A percentile compares a stretch with the other conserved stretches of the same genome.
Conservation (phyloP, 768 basidiomycete genomes). For the Lactarius hengduanensis region DNA sequence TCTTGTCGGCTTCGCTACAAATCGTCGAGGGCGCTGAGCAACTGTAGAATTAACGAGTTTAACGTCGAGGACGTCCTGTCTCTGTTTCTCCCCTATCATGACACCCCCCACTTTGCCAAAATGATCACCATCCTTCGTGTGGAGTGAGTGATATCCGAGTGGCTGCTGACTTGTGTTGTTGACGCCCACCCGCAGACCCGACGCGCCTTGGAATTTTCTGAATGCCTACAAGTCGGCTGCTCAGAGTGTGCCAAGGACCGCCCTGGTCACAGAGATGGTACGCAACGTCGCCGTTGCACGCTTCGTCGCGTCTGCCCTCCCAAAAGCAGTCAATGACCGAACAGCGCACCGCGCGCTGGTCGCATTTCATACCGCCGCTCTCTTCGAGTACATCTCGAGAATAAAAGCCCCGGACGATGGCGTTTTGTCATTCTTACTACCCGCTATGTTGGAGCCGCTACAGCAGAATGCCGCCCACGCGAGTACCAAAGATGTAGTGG, state of each 20-base stretch:
- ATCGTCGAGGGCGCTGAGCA: not conserved
- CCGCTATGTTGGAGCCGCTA: conserved; percentile 61
- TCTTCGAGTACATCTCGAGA: conserved; percentile 76
- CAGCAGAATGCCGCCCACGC: conserved; percentile 30
- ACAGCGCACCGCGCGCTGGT: conserved; percentile 61
- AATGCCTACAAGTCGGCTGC: conserved; percentile 74
- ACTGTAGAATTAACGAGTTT: conserved; percentile 82
- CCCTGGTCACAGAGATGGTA: conserved; percentile 77
- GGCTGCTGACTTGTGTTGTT: not conserved
- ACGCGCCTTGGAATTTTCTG: conserved; percentile 66
- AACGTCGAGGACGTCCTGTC: conserved; percentile 76
- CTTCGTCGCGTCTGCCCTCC: conserved; percentile 65
- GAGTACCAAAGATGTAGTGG: conserved; percentile 50
- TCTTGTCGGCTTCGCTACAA: not conserved
- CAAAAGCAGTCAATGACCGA: conserved; percentile 49
- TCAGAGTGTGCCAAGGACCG: conserved; percentile 66
- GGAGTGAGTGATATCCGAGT: conserved; percentile 44
- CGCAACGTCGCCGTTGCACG: conserved; percentile 68
- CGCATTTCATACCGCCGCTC: conserved; percentile 76
- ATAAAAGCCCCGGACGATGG: conserved; percentile 61
- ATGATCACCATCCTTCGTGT: conserved; percentile 86
- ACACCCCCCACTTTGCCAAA: conserved; percentile 91
- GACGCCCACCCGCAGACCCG: conserved; percentile 43
- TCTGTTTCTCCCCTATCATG: conserved; percentile 92
- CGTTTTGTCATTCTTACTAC: conserved; percentile 60